Percentiles rank a stretch among this genome's conserved stretches.
These are phyloP conservation scores for Spizellomyces sp. DNA, from an alignment of 192 early-diverging fungal genomes.

Conservation along the genomic window DNA sequence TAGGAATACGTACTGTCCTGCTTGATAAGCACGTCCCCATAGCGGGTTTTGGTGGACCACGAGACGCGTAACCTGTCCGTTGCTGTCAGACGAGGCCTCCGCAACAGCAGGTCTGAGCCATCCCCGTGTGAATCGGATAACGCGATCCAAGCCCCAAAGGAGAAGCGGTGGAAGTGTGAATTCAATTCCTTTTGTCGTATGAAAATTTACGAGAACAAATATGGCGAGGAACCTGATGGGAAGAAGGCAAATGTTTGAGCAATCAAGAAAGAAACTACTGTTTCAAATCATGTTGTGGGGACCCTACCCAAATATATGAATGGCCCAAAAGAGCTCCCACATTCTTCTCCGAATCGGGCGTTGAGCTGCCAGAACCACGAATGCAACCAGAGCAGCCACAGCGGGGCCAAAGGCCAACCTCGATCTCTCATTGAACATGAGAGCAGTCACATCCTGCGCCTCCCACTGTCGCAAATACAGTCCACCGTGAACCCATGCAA, in stretches of 20 bases:
- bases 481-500: constrained; percentile 24
- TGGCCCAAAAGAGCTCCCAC: constrained; percentile 13
- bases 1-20: constrained; percentile 22
- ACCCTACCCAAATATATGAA: constrained; percentile 8
- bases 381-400: neutral
- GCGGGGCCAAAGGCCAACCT: constrained; percentile 15
- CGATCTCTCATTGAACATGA: constrained; percentile 9
- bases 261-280: too few species aligned
- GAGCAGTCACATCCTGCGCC: constrained; percentile 1
- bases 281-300: too few species aligned
- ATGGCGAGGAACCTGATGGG: constrained; percentile 7
- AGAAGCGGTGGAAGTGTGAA: constrained; percentile 19
- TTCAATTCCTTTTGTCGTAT: constrained; percentile 5
- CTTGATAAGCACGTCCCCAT: constrained; percentile 1
- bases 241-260: too few species aligned
- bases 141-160: constrained; percentile 14
- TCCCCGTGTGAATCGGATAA: constrained; percentile 4
- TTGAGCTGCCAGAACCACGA: constrained; percentile 1
- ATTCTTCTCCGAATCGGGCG: neutral
- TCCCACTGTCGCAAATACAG: constrained; percentile 15
- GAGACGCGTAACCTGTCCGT: neutral
- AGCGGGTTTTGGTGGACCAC: constrained; percentile 4
- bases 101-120: constrained; percentile 10
- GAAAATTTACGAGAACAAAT: constrained; percentile 19
- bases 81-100: neutral